Conservation (phyloP, 2,329 filamentous ascomycete species). For the Magnaporthiopsis rhizophila region DNA sequence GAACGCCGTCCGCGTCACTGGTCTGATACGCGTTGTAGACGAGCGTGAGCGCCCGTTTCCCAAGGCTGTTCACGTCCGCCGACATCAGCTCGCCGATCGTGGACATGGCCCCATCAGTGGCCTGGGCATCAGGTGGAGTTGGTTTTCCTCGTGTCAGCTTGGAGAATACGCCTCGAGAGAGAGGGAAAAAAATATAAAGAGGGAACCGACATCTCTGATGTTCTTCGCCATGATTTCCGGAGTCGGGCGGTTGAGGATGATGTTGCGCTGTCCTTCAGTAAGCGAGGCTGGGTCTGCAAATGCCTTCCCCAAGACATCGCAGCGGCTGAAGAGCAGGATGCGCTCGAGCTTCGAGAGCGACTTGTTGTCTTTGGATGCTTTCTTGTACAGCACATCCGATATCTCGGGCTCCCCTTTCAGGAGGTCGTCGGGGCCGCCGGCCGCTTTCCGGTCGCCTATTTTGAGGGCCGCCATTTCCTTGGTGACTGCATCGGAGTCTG, state of each 20-base stretch:
- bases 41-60: not conserved
- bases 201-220: not conserved
- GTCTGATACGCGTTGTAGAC: not conserved
- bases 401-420: not conserved
- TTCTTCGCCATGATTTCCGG: not conserved
- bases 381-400: not conserved
- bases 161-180: not conserved
- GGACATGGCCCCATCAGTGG: slow-evolving; percentile 1
- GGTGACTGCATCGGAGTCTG: too few species aligned
- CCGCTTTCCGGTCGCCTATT: too few species aligned
- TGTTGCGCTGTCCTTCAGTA: not conserved
- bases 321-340: slow-evolving; percentile 1
- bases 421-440: not conserved
- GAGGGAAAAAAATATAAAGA: too few species aligned
- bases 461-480: too few species aligned
- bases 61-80: not conserved
- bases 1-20: not conserved
- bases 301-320: not conserved
- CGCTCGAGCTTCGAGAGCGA: slow-evolving; percentile 1
- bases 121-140: not conserved
- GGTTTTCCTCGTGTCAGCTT: not conserved
- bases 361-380: not conserved
- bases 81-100: not conserved
- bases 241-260: not conserved
- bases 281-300: not conserved